Conservation (phyloP, 2,329 filamentous ascomycete genomes). For the Lizonia empirigonia region DNA sequence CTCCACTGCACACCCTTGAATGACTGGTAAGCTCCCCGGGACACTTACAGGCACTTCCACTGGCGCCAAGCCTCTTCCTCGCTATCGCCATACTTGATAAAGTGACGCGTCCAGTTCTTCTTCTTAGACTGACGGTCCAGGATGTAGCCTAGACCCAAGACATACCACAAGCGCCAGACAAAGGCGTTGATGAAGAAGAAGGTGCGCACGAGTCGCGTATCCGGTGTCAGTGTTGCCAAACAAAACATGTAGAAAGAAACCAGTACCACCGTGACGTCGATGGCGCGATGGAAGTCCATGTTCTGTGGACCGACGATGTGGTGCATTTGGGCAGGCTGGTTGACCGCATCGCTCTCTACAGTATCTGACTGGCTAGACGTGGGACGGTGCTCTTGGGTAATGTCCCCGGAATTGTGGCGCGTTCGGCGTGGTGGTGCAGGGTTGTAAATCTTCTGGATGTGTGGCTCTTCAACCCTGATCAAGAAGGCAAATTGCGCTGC, state of each 20-base stretch:
- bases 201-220: constrained; percentile 74
- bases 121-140: constrained; percentile 83
- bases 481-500: constrained; percentile 94
- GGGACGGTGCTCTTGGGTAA: constrained; percentile 48
- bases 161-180: constrained; percentile 89
- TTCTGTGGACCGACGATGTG: constrained; percentile 83
- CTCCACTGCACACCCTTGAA: not conserved
- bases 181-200: constrained; percentile 82
- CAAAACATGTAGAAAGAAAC: constrained; percentile 76
- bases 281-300: constrained; percentile 84
- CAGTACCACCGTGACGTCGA: constrained; percentile 80
- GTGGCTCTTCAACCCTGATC: constrained; percentile 89
- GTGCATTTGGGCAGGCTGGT: constrained; percentile 72
- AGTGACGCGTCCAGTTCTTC: constrained; percentile 96
- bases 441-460: constrained; percentile 98
- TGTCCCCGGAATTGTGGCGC: constrained; percentile 49
- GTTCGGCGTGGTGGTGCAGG: constrained; percentile 78
- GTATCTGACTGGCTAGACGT: constrained; percentile 45
- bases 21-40: not conserved
- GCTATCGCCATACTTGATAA: constrained; percentile 93
- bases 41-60: constrained; percentile 78
- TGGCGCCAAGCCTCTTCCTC: constrained; percentile 93
- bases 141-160: constrained; percentile 82
- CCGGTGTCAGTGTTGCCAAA: constrained; percentile 76
- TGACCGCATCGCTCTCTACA: constrained; percentile 51